Evolutionary conservation across 83 land plant species (phyloP), one percentile per base, ranked within the genome.

Genomic region (Thuja plicata): DNA sequence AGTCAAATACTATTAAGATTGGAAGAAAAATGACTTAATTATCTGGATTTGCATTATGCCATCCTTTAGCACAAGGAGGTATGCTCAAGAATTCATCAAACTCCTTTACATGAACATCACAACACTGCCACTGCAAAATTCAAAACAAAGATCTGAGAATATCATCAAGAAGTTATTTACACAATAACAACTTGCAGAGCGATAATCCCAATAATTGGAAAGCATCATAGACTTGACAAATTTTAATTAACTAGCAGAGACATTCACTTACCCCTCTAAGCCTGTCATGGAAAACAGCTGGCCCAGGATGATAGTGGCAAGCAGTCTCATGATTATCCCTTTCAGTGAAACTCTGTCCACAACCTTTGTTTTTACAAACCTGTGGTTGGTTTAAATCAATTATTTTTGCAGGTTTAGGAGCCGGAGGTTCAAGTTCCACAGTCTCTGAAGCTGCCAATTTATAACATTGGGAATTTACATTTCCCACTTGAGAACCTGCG

Each of bases 21-120:
- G 24, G 30, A 13, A 45, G 34, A 83, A 41, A 45, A 45, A 43
- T n/a, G 3, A 46, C 52, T 83, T 83, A 83, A n/a, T n/a, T 3
- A 83, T 83, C 87, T 41, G 94, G 89, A 88, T 92, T 91, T 62
- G 97, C 96, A 88, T 94, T 89, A 90, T 98, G 99, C 98, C 98
- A 98, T 41, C 99, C 99, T 87, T 91, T 94, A 27, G 99, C 74
- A 90, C 99, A 98, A 3, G 99, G 99, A 88, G 98, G 97, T 78
- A 98, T 96, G 57, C 45, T 87, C 93, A 98, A 92, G 90, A 98
- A 98, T 89, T 98, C 99, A 74, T 98, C 99, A 78, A 98, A 98
- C 89, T 98, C 99, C 93, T 95, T 98, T 52, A 98, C 98, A 83
- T 98, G 97, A 55, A 96, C 92, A 88, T 98, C 95, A 87, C 99